These are phyloP conservation scores for Mycena venus DNA, from an alignment of 768 basidiomycete genomes.

Conservation along the genomic window DNA sequence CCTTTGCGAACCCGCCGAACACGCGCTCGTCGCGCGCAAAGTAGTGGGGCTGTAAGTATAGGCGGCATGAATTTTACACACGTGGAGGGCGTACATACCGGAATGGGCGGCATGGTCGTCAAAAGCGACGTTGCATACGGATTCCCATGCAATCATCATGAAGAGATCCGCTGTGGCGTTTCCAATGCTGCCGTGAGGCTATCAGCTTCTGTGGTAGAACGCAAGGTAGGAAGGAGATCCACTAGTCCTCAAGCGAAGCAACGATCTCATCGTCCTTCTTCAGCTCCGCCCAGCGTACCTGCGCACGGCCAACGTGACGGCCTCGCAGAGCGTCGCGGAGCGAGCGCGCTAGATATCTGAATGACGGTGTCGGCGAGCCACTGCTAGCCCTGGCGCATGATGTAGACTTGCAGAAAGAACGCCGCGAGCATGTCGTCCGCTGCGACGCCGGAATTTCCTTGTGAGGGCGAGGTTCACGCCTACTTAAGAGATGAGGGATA, in stretches of 20 bases:
- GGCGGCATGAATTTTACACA: too few relatives aligned
- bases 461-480: slow-evolving; percentile 18
- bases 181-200: not conserved
- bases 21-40: slow-evolving; percentile 17
- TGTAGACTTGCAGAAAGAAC: slow-evolving; percentile 16
- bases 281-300: not conserved
- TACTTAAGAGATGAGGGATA: too few relatives aligned
- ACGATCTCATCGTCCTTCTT: slow-evolving; percentile 15
- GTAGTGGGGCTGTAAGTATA: not conserved
- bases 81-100: not conserved
- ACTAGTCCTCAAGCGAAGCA: slow-evolving; percentile 20
- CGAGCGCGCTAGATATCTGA: slow-evolving; percentile 1
- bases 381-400: slow-evolving; percentile 17
- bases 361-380: slow-evolving; percentile 1
- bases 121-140: not conserved
- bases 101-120: not conserved
- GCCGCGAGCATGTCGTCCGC: not conserved
- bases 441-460: slow-evolving; percentile 1
- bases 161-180: slow-evolving; percentile 15
- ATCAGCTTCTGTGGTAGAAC: not conserved
- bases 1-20: not conserved
- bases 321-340: not conserved
- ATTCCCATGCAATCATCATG: slow-evolving; percentile 9
- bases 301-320: slow-evolving; percentile 4
- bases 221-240: not conserved